Conservation (phyloP, 768 basidiomycete species). For the Lentinula sp. region DNA sequence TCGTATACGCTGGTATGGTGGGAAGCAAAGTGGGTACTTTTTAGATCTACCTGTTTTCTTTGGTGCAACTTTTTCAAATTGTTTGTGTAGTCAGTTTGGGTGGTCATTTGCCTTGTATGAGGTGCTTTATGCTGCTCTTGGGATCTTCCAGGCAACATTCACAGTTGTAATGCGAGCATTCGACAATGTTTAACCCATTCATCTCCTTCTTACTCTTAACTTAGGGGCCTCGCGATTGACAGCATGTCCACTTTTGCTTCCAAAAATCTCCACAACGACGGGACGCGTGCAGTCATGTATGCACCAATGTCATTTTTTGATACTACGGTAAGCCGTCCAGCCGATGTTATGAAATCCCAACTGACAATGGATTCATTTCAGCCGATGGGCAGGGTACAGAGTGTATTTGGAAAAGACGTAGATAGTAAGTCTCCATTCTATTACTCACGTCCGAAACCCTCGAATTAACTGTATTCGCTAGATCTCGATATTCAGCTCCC, state of each 20-base stretch:
- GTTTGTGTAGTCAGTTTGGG: slow-evolving; percentile 33
- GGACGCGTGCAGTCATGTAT: slow-evolving; percentile 52
- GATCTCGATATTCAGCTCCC: slow-evolving; percentile 58
- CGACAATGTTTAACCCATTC: not conserved
- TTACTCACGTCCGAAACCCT: not conserved
- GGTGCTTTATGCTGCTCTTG: slow-evolving; percentile 54
- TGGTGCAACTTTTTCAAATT: not conserved
- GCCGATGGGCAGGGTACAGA: slow-evolving; percentile 56
- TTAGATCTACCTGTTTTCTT: not conserved
- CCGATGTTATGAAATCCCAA: not conserved
- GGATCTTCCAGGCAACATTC: slow-evolving; percentile 46
- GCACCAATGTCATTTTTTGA: slow-evolving; percentile 80
- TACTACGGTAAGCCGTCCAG: slow-evolving; percentile 36
- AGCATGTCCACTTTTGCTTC: slow-evolving; percentile 55
- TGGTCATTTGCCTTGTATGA: slow-evolving; percentile 57
- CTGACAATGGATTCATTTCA: slow-evolving; percentile 11
- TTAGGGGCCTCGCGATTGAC: slow-evolving; percentile 48
- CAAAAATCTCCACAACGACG: slow-evolving; percentile 52
- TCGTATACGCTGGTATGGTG: slow-evolving; percentile 70
- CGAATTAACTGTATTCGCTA: slow-evolving; percentile 12
- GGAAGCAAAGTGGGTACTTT: slow-evolving; percentile 47
- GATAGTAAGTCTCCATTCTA: slow-evolving; percentile 36
- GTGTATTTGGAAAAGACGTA: slow-evolving; percentile 62
- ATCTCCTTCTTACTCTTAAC: not conserved
- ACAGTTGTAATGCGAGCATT: slow-evolving; percentile 49